phyloP scores from a whole-genome alignment of 106 monocot species.

The Posidonia australis region DNA sequence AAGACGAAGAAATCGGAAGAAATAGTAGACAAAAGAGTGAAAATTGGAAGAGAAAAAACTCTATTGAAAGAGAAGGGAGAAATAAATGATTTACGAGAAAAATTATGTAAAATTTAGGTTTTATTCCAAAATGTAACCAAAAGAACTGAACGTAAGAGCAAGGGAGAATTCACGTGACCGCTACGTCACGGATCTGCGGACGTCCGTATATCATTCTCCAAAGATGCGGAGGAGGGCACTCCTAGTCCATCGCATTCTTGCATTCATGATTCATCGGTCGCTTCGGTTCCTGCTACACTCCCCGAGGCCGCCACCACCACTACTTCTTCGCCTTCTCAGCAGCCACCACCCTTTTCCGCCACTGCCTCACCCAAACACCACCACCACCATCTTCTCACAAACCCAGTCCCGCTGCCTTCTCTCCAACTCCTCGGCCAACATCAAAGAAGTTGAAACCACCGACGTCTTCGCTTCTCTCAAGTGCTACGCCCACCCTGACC shows the following conservation, averaged over 20 bases:
- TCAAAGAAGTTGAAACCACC: neutral
- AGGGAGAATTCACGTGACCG: no score
- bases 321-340: neutral
- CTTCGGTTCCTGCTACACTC: neutral
- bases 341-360: neutral
- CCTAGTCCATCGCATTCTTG: neutral
- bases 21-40: no score
- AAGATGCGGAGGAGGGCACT: no score
- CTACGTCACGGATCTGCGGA: no score
- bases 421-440: neutral
- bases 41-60: no score
- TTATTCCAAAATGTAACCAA: no score
- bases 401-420: neutral
- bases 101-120: no score
- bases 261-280: neutral
- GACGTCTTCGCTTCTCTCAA: constrained; percentile 7
- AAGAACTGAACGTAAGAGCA: no score
- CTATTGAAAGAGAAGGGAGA: no score
- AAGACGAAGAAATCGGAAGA: no score
- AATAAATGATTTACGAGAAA: no score
- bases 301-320: neutral
- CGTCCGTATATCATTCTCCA: no score
- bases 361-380: neutral
- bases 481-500: constrained; percentile 6
- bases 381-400: neutral